Conservation (phyloP, 768 basidiomycete species). For the Galerina marginata region DNA sequence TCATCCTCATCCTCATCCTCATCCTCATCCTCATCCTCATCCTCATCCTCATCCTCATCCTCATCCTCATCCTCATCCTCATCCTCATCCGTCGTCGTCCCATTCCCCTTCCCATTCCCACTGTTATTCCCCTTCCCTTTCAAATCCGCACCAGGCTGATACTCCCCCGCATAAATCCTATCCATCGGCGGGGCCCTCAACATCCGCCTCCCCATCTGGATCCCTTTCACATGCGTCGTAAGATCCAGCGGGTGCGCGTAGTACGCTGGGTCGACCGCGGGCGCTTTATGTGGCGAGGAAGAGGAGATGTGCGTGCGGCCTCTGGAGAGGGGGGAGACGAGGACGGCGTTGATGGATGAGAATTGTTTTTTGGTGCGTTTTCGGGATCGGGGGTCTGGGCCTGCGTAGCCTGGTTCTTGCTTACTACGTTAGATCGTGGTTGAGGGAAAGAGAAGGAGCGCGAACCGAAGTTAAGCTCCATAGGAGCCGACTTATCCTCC, state of each 20-base stretch:
- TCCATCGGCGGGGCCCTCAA: slow-evolving; percentile 33
- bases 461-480: slow-evolving; percentile 37
- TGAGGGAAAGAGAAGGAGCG: background rate
- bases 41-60: too few relatives aligned
- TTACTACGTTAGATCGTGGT: background rate
- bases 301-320: slow-evolving; percentile 55
- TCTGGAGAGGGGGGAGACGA: slow-evolving; percentile 45
- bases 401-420: slow-evolving; percentile 39
- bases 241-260: slow-evolving; percentile 39
- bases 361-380: slow-evolving; percentile 26
- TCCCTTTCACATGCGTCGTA: slow-evolving; percentile 34
- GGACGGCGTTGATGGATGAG: slow-evolving; percentile 37
- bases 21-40: too few relatives aligned
- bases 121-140: too few relatives aligned
- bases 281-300: slow-evolving; percentile 41
- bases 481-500: slow-evolving; percentile 25
- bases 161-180: slow-evolving; percentile 33
- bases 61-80: too few relatives aligned
- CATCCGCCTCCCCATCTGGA: slow-evolving; percentile 37
- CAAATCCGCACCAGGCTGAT: slow-evolving; percentile 30
- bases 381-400: slow-evolving; percentile 25
- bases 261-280: slow-evolving; percentile 57
- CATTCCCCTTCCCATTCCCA: too few relatives aligned
- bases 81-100: too few relatives aligned
- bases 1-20: too few relatives aligned